These are phyloP conservation scores for Annulohypoxylon stygium DNA, from an alignment of 495 filamentous ascomycete species.

Conservation along the genomic window DNA sequence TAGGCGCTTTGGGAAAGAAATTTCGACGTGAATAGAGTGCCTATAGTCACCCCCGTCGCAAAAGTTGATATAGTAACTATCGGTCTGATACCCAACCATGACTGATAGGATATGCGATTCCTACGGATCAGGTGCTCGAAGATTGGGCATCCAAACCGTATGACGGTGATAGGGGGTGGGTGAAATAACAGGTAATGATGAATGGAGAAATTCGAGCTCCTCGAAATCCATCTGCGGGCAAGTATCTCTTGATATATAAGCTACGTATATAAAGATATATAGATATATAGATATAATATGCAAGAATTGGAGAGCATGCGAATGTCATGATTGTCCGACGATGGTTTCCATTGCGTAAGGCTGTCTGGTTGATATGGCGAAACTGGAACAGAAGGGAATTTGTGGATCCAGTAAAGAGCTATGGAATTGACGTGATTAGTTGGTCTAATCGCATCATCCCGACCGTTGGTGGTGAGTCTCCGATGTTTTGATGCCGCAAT, in stretches of 20 bases:
- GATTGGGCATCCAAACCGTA: slow-evolving; percentile 9
- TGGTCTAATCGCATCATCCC: slow-evolving; percentile 50
- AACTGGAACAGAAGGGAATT: slow-evolving; percentile 41
- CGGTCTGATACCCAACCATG: slow-evolving; percentile 33
- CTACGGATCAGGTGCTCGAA: slow-evolving; percentile 1
- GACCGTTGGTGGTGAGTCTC: slow-evolving; percentile 33
- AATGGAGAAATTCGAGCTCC: background rate
- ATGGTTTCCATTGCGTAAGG: slow-evolving; percentile 43
- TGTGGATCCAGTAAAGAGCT: slow-evolving; percentile 50
- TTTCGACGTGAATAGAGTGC: slow-evolving; percentile 15
- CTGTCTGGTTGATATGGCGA: slow-evolving; percentile 34
- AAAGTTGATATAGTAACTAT: slow-evolving; percentile 24
- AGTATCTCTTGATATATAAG: slow-evolving; percentile 22
- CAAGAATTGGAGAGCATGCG: slow-evolving; percentile 37
- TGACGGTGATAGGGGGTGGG: slow-evolving; percentile 3
- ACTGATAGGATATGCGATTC: slow-evolving; percentile 22
- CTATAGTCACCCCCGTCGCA: slow-evolving; percentile 20
- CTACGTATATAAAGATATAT: slow-evolving; percentile 17
- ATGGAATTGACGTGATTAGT: slow-evolving; percentile 52
- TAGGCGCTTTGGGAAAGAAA: slow-evolving; percentile 23
- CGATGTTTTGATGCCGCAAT: slow-evolving; percentile 39
- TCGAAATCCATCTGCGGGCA: slow-evolving; percentile 31
- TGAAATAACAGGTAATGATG: background rate
- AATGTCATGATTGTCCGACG: slow-evolving; percentile 45
- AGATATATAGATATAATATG: slow-evolving; percentile 30